Evolutionary conservation across 2,329 filamentous ascomycete species (phyloP), one percentile per base, ranked within the genome.

Genomic region (Eurotiales sp.): DNA sequence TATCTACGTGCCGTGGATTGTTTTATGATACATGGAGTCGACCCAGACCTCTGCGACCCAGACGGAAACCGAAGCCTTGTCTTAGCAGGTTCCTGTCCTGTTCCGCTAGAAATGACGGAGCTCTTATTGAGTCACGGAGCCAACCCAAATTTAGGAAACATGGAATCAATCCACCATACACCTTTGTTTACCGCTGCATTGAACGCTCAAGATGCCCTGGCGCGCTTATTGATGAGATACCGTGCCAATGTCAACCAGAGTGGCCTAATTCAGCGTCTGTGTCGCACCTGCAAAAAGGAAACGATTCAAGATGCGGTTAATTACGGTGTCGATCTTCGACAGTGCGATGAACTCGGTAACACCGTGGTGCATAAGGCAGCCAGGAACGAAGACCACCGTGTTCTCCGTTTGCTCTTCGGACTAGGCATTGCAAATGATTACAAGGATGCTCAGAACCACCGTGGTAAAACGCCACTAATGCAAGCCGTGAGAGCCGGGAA

Each of bases 101-200:
- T 25, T 36, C 17, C 32, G 14, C 14, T 43, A 17, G 46, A 19
- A 27, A 53, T 53, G 51, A 25, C 39, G 39, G 4, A 50, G 30
- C 21, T 53, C 17, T 34, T 53, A 15, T 37, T 53, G 32, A 15
- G 34, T 14, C 17, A 42, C 15, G 51, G 51, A 4, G 25, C 51
- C 8, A 21, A 50, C 32, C 51, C 41, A 15, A 27, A 22, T 14
- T 23, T 40, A 14, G n/a, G 25, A 25, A 29, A 41, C 19, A 3
- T 46, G n/a, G 14, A 27, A 23, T 15, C 15, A 7, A 4, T 8
- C 2, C 34, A 32, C 10, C 29, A 25, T 17, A 46, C 30, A 6
- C 42, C 49, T 34, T 4, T 51, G 23, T 51, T 45, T 36, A n/a
- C 12, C 10, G 49, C 49, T 25, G 49, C 49, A 3, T 30, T 2